Percentiles rank a stretch among this genome's conserved stretches.
phyloP scores from a whole-genome alignment of 257 asterid genomes.

The Osmanthus fragrans region DNA sequence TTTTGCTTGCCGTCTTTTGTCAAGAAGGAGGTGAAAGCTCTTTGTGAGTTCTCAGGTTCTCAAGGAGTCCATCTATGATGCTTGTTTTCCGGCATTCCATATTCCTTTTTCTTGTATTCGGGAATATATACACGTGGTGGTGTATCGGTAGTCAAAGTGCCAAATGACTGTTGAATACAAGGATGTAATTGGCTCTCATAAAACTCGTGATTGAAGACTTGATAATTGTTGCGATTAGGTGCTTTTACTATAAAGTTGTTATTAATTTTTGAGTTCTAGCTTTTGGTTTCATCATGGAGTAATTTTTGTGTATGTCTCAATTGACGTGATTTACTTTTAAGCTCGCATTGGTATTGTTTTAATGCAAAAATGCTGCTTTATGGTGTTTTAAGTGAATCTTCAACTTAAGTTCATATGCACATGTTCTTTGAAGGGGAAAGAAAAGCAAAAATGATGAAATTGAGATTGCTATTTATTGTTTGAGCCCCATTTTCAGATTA shows the following conservation, averaged over 20 bases:
- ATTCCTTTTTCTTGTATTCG: not conserved
- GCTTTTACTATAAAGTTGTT: not conserved
- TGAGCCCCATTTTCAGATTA: no score
- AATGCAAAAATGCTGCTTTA: no score
- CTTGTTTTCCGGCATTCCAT: not conserved
- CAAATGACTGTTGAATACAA: not conserved
- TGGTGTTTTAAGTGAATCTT: no score
- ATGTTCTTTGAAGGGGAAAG: no score
- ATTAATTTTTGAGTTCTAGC: not conserved
- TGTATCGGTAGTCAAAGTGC: not conserved
- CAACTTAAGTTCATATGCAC: no score
- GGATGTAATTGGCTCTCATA: not conserved
- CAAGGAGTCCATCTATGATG: not conserved
- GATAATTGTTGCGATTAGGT: not conserved
- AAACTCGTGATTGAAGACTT: not conserved
- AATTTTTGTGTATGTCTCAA: not conserved
- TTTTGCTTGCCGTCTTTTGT: conserved; percentile 84
- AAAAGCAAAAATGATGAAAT: no score
- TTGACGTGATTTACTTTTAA: not conserved
- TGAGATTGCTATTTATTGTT: no score
- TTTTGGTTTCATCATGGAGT: not conserved
- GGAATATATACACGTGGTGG: not conserved
- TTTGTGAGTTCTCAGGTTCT: conserved; percentile 30
- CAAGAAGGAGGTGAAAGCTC: conserved; percentile 79
- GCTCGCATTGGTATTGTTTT: not conserved